Base-by-base conservation (phyloP, 768 basidiomycete genomes). In the Amanita thiersii region DNA sequence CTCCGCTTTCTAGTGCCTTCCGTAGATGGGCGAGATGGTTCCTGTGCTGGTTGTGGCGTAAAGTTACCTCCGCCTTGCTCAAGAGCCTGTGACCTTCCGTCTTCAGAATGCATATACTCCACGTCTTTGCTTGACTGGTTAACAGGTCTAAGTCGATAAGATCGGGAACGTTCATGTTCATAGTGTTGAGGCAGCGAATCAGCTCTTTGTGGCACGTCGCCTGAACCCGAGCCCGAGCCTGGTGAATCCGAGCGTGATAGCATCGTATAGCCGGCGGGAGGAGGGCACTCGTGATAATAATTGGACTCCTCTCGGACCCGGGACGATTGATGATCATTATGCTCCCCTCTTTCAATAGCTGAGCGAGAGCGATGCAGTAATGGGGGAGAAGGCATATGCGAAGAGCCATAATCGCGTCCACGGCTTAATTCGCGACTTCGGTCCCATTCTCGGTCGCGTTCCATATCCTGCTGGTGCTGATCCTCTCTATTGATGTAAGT, bases 181-280 rank as follows among this genome's bases (percentile, higher is more conserved):
- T 70, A 72, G 52, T 67, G 68, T 31, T 71, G 72, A 30, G 60
- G 48, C 39, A 74, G 67, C 39, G 69, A 70, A 50, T 77, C 76
- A 14, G 73, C 69, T 31, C 75, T 68, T 28, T 74, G 69, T 42
- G 68, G 66, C 15, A 53, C 64, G 37, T 76, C 77, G 9, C 52
- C 58, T 17, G 48, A 58, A 40, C 58, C 65, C 47, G 50, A 53
- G 17, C 62, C 64, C 20, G 77, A 78, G 31, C 70, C 72, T 24
- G 76, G 75, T 1, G 77, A 73, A 35, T 66, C 77, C 49, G 78
- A 77, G 50, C 76, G 76, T 47, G 76, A 75, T 33, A 59, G 61
- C 18, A 57, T 53, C 26, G 57, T 53, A 55, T 58, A 71, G 47
- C 57, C 63, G 47, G 52, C 52, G 17, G 52, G 47, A 29, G 48